A percentile compares a stretch with the other conserved stretches of the same genome.
Evolutionary conservation across 768 basidiomycete genomes (phyloP).

Genomic region (Boletus rex-veris): DNA sequence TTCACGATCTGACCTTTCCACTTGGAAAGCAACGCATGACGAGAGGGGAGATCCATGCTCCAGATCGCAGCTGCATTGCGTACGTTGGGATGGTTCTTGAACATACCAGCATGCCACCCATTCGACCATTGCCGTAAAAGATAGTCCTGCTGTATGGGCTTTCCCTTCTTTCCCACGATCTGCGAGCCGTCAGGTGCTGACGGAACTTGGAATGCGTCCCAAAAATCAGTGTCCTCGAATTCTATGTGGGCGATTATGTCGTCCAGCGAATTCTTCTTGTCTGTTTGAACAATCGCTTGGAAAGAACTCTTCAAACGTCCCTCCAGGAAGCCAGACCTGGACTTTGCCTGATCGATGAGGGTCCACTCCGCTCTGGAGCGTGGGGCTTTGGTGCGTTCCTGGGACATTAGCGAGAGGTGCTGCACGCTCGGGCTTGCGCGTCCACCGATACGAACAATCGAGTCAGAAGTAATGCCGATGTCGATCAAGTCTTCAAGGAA

Average conservation of each 20-base stretch:
- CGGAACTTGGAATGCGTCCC: slow-evolving; percentile 45
- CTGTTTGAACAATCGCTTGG: slow-evolving; percentile 21
- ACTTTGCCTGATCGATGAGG: slow-evolving; percentile 40
- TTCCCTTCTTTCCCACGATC: slow-evolving; percentile 39
- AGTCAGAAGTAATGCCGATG: slow-evolving; percentile 48
- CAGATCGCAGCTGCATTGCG: slow-evolving; percentile 30
- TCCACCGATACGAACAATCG: slow-evolving; percentile 57
- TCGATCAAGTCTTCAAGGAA: slow-evolving; percentile 60
- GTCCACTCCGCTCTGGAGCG: slow-evolving; percentile 37
- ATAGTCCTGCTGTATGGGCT: slow-evolving; percentile 35
- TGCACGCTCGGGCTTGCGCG: slow-evolving; percentile 51
- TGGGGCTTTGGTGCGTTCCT: slow-evolving; percentile 24
- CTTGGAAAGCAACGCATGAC: slow-evolving; percentile 23
- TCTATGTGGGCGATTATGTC: slow-evolving; percentile 48
- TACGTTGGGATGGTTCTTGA: slow-evolving; percentile 30
- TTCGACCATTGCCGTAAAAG: slow-evolving; percentile 47
- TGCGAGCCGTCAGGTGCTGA: slow-evolving; percentile 41
- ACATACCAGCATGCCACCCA: slow-evolving; percentile 44
- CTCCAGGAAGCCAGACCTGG: slow-evolving; percentile 9
- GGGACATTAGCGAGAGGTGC: slow-evolving; percentile 43
- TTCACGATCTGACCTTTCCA: slow-evolving; percentile 40
- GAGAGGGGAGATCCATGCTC: slow-evolving; percentile 34
- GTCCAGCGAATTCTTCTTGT: slow-evolving; percentile 5
- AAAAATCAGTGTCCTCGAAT: slow-evolving; percentile 46
- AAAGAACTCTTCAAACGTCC: slow-evolving; percentile 32